Evolutionary conservation across 495 filamentous ascomycete genomes (phyloP).

Genomic region (Penicillium psychrofluorescens): DNA sequence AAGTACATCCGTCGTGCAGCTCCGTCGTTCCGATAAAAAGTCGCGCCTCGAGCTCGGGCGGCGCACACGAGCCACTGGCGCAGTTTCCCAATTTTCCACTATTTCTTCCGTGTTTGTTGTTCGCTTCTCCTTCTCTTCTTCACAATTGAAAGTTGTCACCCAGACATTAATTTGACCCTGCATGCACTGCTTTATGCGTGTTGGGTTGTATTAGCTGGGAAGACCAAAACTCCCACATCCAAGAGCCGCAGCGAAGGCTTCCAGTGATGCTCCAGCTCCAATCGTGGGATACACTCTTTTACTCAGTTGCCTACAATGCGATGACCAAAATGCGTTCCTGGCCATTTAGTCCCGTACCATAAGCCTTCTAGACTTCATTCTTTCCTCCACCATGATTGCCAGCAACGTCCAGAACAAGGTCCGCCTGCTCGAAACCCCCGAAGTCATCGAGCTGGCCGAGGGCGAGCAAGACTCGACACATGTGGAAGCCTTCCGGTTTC

Average conservation of each 20-base stretch:
- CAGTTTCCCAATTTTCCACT: slow-evolving; percentile 17
- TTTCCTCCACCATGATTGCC: neutral
- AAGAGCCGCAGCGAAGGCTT: slow-evolving; percentile 56
- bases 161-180: slow-evolving; percentile 60
- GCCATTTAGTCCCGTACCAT: slow-evolving; percentile 7
- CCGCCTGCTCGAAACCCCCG: neutral
- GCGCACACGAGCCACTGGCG: slow-evolving; percentile 12
- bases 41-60: slow-evolving; percentile 19
- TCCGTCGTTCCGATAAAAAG: slow-evolving; percentile 20
- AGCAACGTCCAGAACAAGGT: slow-evolving; percentile 1
- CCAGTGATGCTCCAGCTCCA: slow-evolving; percentile 43
- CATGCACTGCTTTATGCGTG: slow-evolving; percentile 39
- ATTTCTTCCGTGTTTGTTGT: slow-evolving; percentile 2
- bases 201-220: slow-evolving; percentile 63
- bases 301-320: slow-evolving; percentile 3
- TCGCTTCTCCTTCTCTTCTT: slow-evolving; percentile 25
- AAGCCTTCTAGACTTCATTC: neutral
- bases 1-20: too few species aligned
- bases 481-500: slow-evolving; percentile 56
- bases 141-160: slow-evolving; percentile 54
- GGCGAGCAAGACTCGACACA: neutral
- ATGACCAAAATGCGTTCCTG: slow-evolving; percentile 7
- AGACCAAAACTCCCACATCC: slow-evolving; percentile 53
- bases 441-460: neutral
- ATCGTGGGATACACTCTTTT: slow-evolving; percentile 35